These are phyloP conservation scores for Pseudogymnoascus sp. DNA, from an alignment of 2,329 filamentous ascomycete species.

Conservation along the genomic window DNA sequence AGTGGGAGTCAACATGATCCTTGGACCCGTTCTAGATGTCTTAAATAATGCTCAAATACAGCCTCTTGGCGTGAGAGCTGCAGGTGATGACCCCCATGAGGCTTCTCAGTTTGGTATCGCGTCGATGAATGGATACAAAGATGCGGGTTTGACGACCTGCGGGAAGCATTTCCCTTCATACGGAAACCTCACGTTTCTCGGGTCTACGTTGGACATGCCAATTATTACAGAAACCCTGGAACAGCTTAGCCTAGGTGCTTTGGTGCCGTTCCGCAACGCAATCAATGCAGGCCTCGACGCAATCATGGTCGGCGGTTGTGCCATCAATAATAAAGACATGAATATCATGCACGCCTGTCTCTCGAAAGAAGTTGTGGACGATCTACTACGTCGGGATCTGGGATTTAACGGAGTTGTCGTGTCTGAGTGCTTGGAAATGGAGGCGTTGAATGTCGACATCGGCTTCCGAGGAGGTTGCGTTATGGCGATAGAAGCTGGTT, in stretches of 20 bases:
- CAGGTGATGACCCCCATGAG: slow-evolving; percentile 88
- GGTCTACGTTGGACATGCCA: slow-evolving; percentile 83
- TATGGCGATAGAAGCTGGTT: slow-evolving; percentile 95
- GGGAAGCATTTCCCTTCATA: slow-evolving; percentile 97
- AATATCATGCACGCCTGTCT: slow-evolving; percentile 94
- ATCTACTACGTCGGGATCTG: slow-evolving; percentile 77
- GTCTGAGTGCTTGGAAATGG: slow-evolving; percentile 95
- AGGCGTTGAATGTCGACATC: slow-evolving; percentile 88
- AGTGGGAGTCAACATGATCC: slow-evolving; percentile 91
- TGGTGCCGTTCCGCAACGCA: slow-evolving; percentile 87
- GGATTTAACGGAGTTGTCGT: slow-evolving; percentile 89
- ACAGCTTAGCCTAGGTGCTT: slow-evolving; percentile 81
- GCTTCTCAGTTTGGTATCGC: slow-evolving; percentile 88
- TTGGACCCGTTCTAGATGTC: slow-evolving; percentile 89
- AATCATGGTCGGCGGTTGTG: slow-evolving; percentile 93
- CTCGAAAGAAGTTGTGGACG: slow-evolving; percentile 87
- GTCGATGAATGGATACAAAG: slow-evolving; percentile 85
- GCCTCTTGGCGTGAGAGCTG: slow-evolving; percentile 79
- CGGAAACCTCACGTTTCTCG: slow-evolving; percentile 87
- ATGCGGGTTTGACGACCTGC: slow-evolving; percentile 79
- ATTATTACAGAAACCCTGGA: slow-evolving; percentile 94
- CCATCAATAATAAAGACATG: slow-evolving; percentile 83
- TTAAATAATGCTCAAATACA: slow-evolving; percentile 89
- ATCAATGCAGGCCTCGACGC: slow-evolving; percentile 80
- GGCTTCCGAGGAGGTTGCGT: slow-evolving; percentile 95